Conservation (phyloP, 2,329 filamentous ascomycete genomes). For the Clonostachys sp. region DNA sequence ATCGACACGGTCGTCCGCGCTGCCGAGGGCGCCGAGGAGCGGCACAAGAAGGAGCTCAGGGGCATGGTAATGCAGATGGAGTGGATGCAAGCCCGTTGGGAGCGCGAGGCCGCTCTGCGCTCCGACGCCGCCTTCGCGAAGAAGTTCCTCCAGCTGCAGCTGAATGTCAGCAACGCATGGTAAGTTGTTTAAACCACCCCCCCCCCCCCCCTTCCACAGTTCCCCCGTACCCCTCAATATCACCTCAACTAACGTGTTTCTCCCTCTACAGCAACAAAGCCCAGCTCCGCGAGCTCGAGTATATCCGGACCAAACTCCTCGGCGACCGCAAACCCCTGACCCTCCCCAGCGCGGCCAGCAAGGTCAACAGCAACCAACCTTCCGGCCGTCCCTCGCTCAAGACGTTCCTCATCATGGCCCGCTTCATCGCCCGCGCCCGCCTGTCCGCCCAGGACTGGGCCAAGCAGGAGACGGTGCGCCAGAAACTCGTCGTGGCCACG, state of each 20-base stretch:
- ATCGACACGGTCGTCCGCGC: conserved; percentile 55
- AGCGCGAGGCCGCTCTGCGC: conserved; percentile 76
- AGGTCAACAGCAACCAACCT: conserved; percentile 5
- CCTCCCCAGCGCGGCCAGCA: conserved; percentile 12
- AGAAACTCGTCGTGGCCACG: conserved; percentile 40
- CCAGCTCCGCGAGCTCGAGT: conserved; percentile 78
- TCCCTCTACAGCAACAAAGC: conserved; percentile 71
- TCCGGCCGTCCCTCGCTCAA: conserved; percentile 25
- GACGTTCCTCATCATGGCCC: conserved; percentile 40
- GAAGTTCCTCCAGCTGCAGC: conserved; percentile 72
- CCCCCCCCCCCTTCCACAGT: conserved; percentile 1
- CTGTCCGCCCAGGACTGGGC: conserved; percentile 43
- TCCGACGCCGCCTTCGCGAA: conserved; percentile 83
- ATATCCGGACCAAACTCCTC: conserved; percentile 57
- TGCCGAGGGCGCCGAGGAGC: conserved; percentile 58
- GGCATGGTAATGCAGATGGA: conserved; percentile 86
- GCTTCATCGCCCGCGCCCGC: conserved; percentile 48
- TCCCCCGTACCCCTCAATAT: neutral
- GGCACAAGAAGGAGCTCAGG: conserved; percentile 70
- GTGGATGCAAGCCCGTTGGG: conserved; percentile 79
- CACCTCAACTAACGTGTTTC: conserved; percentile 9
- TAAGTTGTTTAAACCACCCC: conserved; percentile 45
- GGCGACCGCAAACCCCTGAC: conserved; percentile 28
- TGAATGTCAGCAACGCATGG: conserved; percentile 86
- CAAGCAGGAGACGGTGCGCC: conserved; percentile 44